These are phyloP conservation scores for Collariella sp. DNA, from an alignment of 495 filamentous ascomycete genomes.

Conservation along the genomic window DNA sequence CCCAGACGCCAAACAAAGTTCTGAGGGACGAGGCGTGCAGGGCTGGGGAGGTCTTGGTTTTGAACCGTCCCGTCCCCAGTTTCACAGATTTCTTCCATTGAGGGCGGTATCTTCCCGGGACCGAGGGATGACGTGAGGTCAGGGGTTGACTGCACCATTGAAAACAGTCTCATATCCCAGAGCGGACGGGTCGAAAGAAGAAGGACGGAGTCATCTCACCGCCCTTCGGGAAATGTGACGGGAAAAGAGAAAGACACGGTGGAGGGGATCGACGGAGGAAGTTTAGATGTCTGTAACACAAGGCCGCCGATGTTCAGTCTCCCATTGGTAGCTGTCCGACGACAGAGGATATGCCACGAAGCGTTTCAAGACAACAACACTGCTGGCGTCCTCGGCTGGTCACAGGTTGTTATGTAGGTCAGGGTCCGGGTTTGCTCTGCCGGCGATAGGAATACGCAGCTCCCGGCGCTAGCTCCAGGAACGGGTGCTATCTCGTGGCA, in stretches of 20 bases:
- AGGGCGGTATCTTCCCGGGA: constrained; percentile 13
- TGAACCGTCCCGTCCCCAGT: constrained; percentile 9
- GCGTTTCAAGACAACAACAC: constrained; percentile 5
- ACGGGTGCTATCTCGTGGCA: not conserved
- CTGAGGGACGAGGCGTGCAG: constrained; percentile 12
- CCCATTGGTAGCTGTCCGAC: constrained; percentile 12
- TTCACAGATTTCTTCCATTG: constrained; percentile 17
- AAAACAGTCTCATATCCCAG: constrained; percentile 19
- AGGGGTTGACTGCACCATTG: constrained; percentile 25
- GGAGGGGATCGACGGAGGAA: not conserved
- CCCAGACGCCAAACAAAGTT: constrained; percentile 27
- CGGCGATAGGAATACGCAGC: not conserved
- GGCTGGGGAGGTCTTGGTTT: constrained; percentile 9
- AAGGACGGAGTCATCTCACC: constrained; percentile 31
- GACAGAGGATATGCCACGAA: constrained; percentile 11
- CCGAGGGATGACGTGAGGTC: constrained; percentile 29
- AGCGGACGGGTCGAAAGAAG: constrained; percentile 31
- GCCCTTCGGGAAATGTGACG: constrained; percentile 15
- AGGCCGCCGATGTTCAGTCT: constrained; percentile 1
- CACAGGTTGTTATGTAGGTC: not conserved
- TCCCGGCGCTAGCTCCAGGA: not conserved
- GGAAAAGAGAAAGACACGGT: not conserved
- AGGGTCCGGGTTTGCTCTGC: not conserved
- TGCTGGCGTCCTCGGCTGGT: not conserved
- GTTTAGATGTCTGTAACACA: not conserved